Conservation (phyloP, 2,329 filamentous ascomycete species). For the Fusarium anthophilum region DNA sequence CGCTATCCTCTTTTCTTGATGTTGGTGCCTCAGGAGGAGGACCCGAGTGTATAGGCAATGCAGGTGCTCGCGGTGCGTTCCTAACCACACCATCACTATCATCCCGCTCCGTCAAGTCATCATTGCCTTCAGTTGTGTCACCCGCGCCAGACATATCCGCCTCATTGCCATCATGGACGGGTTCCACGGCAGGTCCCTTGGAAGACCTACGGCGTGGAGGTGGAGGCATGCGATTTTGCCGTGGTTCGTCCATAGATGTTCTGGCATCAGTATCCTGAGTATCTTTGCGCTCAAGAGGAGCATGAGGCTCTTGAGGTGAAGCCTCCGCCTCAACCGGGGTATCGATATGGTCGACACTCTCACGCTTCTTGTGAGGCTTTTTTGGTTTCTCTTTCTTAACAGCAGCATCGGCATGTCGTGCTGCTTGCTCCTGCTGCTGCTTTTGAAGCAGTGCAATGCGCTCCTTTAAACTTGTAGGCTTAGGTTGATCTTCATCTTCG, state of each 20-base stretch:
- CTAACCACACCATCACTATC: conserved; percentile 72
- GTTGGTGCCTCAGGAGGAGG: conserved; percentile 30
- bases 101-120: conserved; percentile 74
- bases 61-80: conserved; percentile 51
- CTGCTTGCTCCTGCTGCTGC: conserved; percentile 90
- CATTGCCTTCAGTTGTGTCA: conserved; percentile 69
- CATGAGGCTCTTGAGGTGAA: conserved; percentile 41
- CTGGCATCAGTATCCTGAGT: conserved; percentile 59
- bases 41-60: conserved; percentile 44
- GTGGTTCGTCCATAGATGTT: conserved; percentile 59
- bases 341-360: conserved; percentile 51
- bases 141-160: conserved; percentile 72
- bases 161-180: conserved; percentile 68
- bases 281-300: conserved; percentile 56
- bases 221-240: conserved; percentile 50
- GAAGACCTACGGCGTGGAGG: conserved; percentile 64
- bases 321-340: conserved; percentile 44
- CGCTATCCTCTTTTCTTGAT: conserved; percentile 59
- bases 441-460: conserved; percentile 93
- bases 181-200: conserved; percentile 53
- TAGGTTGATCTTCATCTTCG: conserved; percentile 81
- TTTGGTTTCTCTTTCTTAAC: conserved; percentile 91
- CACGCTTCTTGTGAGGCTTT: conserved; percentile 74
- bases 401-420: conserved; percentile 79
- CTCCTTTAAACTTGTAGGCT: conserved; percentile 93